Percentiles rank a stretch among this genome's conserved stretches.
These are phyloP conservation scores for Gymnopilus dilepis DNA, from an alignment of 768 basidiomycete genomes.

Conservation along the genomic window DNA sequence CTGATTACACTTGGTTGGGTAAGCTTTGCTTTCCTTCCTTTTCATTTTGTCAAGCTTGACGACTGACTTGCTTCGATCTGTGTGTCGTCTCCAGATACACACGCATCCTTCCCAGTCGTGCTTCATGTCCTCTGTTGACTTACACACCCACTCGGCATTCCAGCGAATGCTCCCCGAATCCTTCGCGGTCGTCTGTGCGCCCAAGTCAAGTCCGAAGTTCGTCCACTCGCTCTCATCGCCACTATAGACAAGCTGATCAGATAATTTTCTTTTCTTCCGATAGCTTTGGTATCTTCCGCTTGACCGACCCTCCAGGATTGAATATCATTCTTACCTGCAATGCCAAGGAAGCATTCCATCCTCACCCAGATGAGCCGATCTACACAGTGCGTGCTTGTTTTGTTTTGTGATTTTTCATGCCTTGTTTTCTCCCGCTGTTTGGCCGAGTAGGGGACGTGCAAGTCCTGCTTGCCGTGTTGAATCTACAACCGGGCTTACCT, in stretches of 20 bases:
- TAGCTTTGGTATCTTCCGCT: conserved; percentile 87
- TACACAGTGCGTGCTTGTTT: conserved; percentile 69
- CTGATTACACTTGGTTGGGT: conserved; percentile 94
- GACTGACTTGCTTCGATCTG: neutral
- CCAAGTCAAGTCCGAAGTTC: conserved; percentile 75
- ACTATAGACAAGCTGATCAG: neutral
- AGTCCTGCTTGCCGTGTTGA: too few relatives aligned
- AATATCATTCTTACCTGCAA: conserved; percentile 70
- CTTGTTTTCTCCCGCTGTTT: neutral
- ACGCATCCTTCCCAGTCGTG: conserved; percentile 92
- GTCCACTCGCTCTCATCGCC: conserved; percentile 25
- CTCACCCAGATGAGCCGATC: conserved; percentile 82
- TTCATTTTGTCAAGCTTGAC: neutral
- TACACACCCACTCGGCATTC: conserved; percentile 91
- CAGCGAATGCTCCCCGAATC: conserved; percentile 91
- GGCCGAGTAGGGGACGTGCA: too few relatives aligned
- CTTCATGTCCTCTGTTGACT: conserved; percentile 94
- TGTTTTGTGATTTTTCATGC: neutral
- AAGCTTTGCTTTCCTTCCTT: conserved; percentile 31
- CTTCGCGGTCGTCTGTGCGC: conserved; percentile 92
- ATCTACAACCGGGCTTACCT: too few relatives aligned
- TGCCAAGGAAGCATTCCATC: conserved; percentile 82
- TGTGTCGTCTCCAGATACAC: conserved; percentile 67
- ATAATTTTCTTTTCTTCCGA: too few relatives aligned
- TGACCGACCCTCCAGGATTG: conserved; percentile 88